Evolutionary conservation across 2,329 filamentous ascomycete genomes (phyloP).

Genomic region (Trichophyton rubrum): DNA sequence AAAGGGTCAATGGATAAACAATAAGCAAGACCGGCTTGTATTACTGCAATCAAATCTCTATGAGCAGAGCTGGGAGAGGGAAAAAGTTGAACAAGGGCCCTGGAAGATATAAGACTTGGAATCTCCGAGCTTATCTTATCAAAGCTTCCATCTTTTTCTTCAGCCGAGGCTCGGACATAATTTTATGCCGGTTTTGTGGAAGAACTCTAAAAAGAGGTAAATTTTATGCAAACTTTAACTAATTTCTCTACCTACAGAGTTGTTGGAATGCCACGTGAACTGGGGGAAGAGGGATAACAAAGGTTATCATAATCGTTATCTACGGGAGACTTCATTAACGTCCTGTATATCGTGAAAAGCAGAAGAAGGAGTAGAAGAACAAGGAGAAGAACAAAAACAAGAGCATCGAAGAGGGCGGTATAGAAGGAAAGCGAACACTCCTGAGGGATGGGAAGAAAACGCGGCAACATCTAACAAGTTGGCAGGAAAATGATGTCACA

Average conservation of each 20-base stretch:
- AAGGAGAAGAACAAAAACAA: neutral
- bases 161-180: neutral
- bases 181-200: neutral
- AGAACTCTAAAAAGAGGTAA: neutral
- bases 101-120: neutral
- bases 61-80: neutral
- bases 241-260: too few species aligned
- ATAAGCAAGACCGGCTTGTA: neutral
- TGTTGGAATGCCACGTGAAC: neutral
- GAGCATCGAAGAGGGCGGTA: neutral
- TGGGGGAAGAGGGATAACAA: neutral
- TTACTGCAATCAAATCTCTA: neutral
- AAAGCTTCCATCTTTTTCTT: neutral
- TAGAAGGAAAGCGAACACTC: neutral
- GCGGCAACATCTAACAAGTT: neutral
- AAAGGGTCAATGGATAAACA: neutral
- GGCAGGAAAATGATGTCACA: neutral
- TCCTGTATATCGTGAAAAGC: neutral
- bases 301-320: neutral
- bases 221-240: neutral
- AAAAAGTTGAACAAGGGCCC: neutral
- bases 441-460: neutral
- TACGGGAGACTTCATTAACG: neutral
- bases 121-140: neutral
- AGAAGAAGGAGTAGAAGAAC: too few species aligned